Evolutionary conservation across 106 monocot genomes (phyloP).

Genomic region (Dactylorhiza incarnata): DNA sequence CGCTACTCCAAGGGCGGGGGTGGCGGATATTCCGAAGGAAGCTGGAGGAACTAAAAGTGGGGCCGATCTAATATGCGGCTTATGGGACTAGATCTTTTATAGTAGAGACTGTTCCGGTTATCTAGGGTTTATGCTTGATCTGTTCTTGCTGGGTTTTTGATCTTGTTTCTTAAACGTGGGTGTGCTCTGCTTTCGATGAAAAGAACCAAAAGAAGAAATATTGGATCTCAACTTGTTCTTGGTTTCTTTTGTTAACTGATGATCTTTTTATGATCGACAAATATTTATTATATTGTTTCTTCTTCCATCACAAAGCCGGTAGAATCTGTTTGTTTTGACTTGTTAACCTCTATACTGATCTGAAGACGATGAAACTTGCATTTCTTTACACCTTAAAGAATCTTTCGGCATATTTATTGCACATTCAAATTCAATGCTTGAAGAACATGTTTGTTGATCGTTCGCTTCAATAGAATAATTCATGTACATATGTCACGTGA

Average conservation of each 20-base stretch:
- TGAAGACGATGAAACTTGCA: too few relatives aligned
- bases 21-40: slow-evolving; percentile 3
- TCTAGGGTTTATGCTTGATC: slow-evolving; percentile 4
- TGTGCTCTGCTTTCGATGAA: background rate
- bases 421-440: too few relatives aligned
- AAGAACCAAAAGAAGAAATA: background rate
- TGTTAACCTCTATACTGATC: too few relatives aligned
- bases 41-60: slow-evolving; percentile 14
- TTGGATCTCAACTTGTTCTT: background rate
- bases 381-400: too few relatives aligned
- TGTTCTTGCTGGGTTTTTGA: background rate
- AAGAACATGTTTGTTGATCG: too few relatives aligned
- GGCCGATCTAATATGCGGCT: background rate
- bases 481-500: too few relatives aligned
- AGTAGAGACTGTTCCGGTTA: slow-evolving; percentile 7
- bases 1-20: slow-evolving; percentile 8
- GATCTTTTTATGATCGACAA: background rate
- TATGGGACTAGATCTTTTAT: background rate
- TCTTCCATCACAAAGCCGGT: too few relatives aligned
- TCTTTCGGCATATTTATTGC: too few relatives aligned
- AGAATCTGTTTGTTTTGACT: too few relatives aligned
- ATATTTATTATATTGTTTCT: background rate
- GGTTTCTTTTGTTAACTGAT: background rate
- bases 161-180: background rate
- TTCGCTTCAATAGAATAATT: too few relatives aligned